Evolutionary conservation across 805 yeast species (phyloP).

Genomic region (Ogataea salicorniae): DNA sequence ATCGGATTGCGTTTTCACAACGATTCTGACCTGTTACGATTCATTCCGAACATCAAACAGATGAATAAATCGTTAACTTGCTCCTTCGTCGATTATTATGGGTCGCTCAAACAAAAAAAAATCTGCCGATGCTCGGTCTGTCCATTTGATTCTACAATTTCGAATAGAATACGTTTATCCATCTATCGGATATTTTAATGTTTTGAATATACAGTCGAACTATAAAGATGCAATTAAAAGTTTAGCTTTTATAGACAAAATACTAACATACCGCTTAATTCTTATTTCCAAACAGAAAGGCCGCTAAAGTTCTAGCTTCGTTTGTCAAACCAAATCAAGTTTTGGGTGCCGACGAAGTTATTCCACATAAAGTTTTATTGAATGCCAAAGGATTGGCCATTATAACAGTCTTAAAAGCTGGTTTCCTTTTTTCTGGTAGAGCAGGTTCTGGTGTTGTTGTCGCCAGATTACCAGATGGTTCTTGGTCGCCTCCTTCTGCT

Average conservation of each 20-base stretch:
- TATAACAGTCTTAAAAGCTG: slow-evolving; percentile 93
- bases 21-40: too few species aligned
- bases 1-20: too few species aligned
- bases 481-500: slow-evolving; percentile 98
- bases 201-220: too few species aligned
- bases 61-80: too few species aligned
- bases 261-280: neutral
- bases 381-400: slow-evolving; percentile 92
- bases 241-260: neutral
- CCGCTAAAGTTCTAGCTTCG: slow-evolving; percentile 84
- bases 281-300: slow-evolving; percentile 50
- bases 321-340: slow-evolving; percentile 94
- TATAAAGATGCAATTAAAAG: neutral
- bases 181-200: too few species aligned
- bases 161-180: too few species aligned
- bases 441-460: slow-evolving; percentile 97
- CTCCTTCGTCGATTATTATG: too few species aligned
- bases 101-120: too few species aligned
- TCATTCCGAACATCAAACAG: too few species aligned
- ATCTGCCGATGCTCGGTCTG: too few species aligned
- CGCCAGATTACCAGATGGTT: slow-evolving; percentile 88
- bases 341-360: slow-evolving; percentile 80
- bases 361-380: slow-evolving; percentile 81
- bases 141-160: too few species aligned
- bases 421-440: slow-evolving; percentile 91